Conservation (phyloP, 78 protist genomes). For the slime mould (Dictyostelium discoideum) region DNA sequence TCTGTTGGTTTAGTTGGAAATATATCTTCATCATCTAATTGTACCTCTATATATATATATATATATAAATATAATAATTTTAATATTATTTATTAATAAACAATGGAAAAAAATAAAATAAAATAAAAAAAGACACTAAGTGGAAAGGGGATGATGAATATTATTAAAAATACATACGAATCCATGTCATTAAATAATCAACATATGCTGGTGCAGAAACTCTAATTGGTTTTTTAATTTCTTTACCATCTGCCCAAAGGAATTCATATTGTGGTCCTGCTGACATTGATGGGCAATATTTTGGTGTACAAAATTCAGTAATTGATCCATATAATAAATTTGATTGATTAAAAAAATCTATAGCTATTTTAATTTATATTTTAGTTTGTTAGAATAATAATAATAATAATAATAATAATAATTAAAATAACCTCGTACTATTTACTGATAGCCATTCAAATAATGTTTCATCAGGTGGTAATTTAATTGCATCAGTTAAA, state of each 20-base stretch:
- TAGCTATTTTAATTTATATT: constrained; percentile 65
- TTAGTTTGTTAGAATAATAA: not conserved
- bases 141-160: too few relatives aligned
- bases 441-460: constrained; percentile 84
- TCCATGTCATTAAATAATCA: constrained; percentile 96
- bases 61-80: too few relatives aligned
- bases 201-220: constrained; percentile 95
- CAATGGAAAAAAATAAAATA: too few relatives aligned
- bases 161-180: constrained; percentile 58
- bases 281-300: constrained; percentile 86
- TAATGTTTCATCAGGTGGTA: constrained; percentile 80
- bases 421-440: constrained; percentile 28
- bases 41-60: not conserved
- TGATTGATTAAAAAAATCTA: constrained; percentile 90
- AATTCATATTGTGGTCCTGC: constrained; percentile 79
- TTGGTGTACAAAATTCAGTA: constrained; percentile 86
- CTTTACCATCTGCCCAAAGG: constrained; percentile 95
- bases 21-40: constrained; percentile 90
- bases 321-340: constrained; percentile 88
- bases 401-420: not conserved
- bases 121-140: too few relatives aligned
- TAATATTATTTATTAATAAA: too few relatives aligned
- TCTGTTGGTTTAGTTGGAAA: constrained; percentile 89
- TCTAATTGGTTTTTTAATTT: constrained; percentile 88
- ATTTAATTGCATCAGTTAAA: constrained; percentile 76